Conservation (phyloP, 345 rosid species). For the Moringa oleifera region DNA sequence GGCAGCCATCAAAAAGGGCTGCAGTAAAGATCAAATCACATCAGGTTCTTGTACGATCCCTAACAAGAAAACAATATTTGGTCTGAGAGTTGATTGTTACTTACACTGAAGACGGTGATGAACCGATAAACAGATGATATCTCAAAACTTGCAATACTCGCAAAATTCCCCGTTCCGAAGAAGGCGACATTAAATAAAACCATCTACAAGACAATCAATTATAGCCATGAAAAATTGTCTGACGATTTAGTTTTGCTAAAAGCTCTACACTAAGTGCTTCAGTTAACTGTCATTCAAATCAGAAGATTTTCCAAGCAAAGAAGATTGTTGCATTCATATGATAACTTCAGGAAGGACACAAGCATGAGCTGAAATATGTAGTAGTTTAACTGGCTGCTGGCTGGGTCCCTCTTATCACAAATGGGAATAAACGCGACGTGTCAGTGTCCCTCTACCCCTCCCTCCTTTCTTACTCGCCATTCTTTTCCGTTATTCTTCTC, state of each 20-base stretch:
- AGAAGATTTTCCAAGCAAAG: no score
- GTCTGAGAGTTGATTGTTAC: conserved; percentile 22
- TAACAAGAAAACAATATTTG: conserved; percentile 9
- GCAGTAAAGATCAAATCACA: conserved; percentile 19
- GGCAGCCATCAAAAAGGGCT: conserved; percentile 98
- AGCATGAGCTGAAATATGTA: not conserved
- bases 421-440: no score
- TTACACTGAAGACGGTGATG: conserved; percentile 93
- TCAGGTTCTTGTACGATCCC: conserved; percentile 13
- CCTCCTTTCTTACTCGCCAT: no score
- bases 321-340: not conserved
- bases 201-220: conserved; percentile 46
- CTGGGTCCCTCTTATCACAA: no score
- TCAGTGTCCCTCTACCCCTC: no score
- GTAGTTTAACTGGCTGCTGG: no score
- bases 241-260: not conserved
- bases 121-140: conserved; percentile 93
- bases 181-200: conserved; percentile 89
- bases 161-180: conserved; percentile 97
- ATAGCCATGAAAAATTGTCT: conserved; percentile 11
- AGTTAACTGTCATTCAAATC: no score
- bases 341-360: not conserved
- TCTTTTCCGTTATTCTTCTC: no score
- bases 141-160: conserved; percentile 99
- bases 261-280: not conserved